Evolutionary conservation across 306 rosid genomes (phyloP).

Genomic region (Dalbergia oliveri): DNA sequence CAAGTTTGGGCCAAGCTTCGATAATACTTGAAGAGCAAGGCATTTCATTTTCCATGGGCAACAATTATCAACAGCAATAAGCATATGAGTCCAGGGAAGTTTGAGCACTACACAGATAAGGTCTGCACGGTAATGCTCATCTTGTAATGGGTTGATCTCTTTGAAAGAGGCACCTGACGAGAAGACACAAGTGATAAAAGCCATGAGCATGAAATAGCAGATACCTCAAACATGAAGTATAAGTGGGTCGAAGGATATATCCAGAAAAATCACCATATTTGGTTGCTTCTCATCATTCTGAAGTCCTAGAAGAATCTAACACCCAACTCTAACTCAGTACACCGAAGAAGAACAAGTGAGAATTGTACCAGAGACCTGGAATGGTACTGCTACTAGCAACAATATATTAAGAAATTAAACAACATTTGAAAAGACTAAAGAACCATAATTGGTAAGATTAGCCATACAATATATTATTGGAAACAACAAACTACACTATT

Average conservation of each 20-base stretch:
- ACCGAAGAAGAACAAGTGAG: not conserved
- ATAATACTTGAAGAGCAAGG: slow-evolving; percentile 76
- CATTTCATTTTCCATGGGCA: slow-evolving; percentile 68
- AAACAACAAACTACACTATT: slow-evolving; percentile 29
- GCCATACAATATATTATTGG: slow-evolving; percentile 13
- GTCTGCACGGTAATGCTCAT: slow-evolving; percentile 50
- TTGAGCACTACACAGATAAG: slow-evolving; percentile 63
- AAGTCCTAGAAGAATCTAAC: slow-evolving; percentile 28
- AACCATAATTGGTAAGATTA: slow-evolving; percentile 15
- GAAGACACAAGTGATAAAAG: slow-evolving; percentile 43
- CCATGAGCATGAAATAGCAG: slow-evolving; percentile 43
- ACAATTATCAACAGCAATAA: slow-evolving; percentile 52
- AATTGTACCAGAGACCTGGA: slow-evolving; percentile 19
- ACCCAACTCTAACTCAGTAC: slow-evolving; percentile 23
- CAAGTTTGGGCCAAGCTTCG: slow-evolving; percentile 68
- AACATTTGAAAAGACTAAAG: slow-evolving; percentile 13
- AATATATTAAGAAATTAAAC: slow-evolving; percentile 36
- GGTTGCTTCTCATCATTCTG: slow-evolving; percentile 25
- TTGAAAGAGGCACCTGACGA: slow-evolving; percentile 59
- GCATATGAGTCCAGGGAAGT: slow-evolving; percentile 90
- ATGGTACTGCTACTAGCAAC: slow-evolving; percentile 24
- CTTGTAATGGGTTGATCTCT: slow-evolving; percentile 52
- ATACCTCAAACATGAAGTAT: slow-evolving; percentile 43
- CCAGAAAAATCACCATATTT: slow-evolving; percentile 9
- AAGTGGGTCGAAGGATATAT: slow-evolving; percentile 40